Base-by-base conservation (phyloP, 345 rosid genomes). In the Camelina hispida region DNA sequence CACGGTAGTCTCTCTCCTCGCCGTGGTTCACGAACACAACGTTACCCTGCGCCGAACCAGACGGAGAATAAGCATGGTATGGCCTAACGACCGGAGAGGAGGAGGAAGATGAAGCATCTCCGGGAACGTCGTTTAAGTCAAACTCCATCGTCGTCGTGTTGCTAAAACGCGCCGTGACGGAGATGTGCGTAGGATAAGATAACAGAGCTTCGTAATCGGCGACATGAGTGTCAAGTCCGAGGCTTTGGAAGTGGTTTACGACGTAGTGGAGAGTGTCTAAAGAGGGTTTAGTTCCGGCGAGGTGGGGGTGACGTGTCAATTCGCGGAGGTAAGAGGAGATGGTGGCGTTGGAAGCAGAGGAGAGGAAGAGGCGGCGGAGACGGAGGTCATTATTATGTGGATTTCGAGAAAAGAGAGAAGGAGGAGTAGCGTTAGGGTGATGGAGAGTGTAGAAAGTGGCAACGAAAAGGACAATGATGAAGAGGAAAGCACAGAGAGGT, bases 21-120 rank as follows among this genome's bases (percentile, higher is more conserved):
- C 97, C 99, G 82, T 85, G 75, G 72, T 92, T 92, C 10, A 81
- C 94, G 67, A 83, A 95, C 25, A 89, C 96, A 4, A 84, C 88
- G 81, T 68, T 71, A 47, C 83, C 87, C 17, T 62, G 78, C 80
- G 54, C 93, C 69, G 89, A 44, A 18, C 93, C 96, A 1, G 99
- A 95, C 6, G 99, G 99, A 2, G 99, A 85, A 52, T 89, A 95
- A 25, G 99, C 98, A 71, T 95, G 99, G 84, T 89, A 95, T 7
- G 99, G 96, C 62, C 58, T 80, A 9, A 90, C 82, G 22, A 87
- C 76, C 10, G 51, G 18, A 69, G 72, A 65, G 16, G 55, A 57
- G 3, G 32, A 57, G 6, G 32, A 7, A 38, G 57, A 60, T 5
- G 32, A 7, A 25, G 59, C 50, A 12, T 51, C 69, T 32, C 78